Evolutionary conservation across 495 filamentous ascomycete genomes (phyloP).

Genomic region (Glarea lozoyensis): DNA sequence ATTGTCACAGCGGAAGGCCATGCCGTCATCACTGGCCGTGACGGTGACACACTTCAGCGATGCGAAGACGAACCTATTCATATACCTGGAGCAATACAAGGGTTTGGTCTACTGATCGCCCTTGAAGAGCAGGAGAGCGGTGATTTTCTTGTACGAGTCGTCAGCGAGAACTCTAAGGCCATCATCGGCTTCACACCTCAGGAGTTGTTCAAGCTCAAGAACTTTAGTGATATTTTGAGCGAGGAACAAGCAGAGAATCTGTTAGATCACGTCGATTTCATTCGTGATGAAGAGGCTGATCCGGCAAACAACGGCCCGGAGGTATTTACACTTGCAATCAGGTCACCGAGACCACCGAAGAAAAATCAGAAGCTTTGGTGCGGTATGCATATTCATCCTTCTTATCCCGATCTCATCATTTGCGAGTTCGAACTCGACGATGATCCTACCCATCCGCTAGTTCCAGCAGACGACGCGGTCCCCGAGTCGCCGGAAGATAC

Average conservation of each 20-base stretch:
- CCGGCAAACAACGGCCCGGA: conserved; percentile 70
- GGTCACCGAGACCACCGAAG: conserved; percentile 33
- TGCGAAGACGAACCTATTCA: conserved; percentile 95
- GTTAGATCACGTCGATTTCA: conserved; percentile 81
- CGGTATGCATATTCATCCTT: conserved; percentile 66
- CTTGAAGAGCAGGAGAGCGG: conserved; percentile 64
- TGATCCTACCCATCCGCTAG: conserved; percentile 62
- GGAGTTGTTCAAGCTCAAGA: conserved; percentile 64
- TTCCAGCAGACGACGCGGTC: conserved; percentile 43
- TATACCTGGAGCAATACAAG: conserved; percentile 82
- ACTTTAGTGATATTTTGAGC: conserved; percentile 70
- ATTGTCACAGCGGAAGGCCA: conserved; percentile 72
- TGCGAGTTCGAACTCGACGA: conserved; percentile 92
- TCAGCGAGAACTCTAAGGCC: conserved; percentile 74
- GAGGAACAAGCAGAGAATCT: conserved; percentile 78
- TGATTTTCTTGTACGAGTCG: conserved; percentile 62
- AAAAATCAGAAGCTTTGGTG: conserved; percentile 71
- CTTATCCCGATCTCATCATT: conserved; percentile 62
- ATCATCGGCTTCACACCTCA: conserved; percentile 75
- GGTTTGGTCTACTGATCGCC: conserved; percentile 72
- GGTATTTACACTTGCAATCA: conserved; percentile 71
- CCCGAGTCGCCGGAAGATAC: conserved; percentile 65
- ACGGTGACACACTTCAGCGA: conserved; percentile 56
- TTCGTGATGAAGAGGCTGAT: conserved; percentile 68
- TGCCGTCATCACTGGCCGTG: conserved; percentile 73